Percentiles rank a stretch among this genome's conserved stretches.
These are phyloP conservation scores for Pichia exigua DNA, from an alignment of 805 yeast genomes.

Conservation along the genomic window DNA sequence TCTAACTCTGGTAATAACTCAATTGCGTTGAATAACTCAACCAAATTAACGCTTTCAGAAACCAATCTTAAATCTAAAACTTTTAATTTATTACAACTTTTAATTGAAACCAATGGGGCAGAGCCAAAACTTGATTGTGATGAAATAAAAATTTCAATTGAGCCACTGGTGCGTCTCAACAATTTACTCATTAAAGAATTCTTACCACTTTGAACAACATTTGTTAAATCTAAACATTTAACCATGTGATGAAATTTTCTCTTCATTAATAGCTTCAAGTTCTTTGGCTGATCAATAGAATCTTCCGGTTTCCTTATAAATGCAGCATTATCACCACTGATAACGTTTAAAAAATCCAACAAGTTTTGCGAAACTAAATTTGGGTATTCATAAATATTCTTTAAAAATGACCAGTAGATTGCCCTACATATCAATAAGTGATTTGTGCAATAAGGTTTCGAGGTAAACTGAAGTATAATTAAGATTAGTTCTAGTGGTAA, in stretches of 20 bases:
- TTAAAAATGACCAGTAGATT: slow-evolving; percentile 55
- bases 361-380: slow-evolving; percentile 60
- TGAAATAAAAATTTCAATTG: slow-evolving; percentile 65
- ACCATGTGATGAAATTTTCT: slow-evolving; percentile 50
- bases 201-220: slow-evolving; percentile 83
- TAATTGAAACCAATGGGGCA: slow-evolving; percentile 77
- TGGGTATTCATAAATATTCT: slow-evolving; percentile 60
- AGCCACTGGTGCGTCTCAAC: slow-evolving; percentile 64
- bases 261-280: slow-evolving; percentile 5
- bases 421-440: slow-evolving; percentile 52
- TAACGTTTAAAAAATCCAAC: slow-evolving; percentile 53
- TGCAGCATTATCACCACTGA: slow-evolving; percentile 16
- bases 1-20: slow-evolving; percentile 53
- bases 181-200: slow-evolving; percentile 83
- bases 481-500: slow-evolving; percentile 47
- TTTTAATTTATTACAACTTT: slow-evolving; percentile 56
- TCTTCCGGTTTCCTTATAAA: slow-evolving; percentile 6
- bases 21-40: slow-evolving; percentile 72
- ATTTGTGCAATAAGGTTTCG: slow-evolving; percentile 34
- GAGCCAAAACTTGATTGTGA: slow-evolving; percentile 94
- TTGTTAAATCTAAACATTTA: slow-evolving; percentile 59
- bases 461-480: slow-evolving; percentile 28
- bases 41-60: slow-evolving; percentile 80
- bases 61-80: slow-evolving; percentile 76
- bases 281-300: background rate